Base-by-base conservation (phyloP, 129 eudicot genomes). In the Artemisia argyi region DNA sequence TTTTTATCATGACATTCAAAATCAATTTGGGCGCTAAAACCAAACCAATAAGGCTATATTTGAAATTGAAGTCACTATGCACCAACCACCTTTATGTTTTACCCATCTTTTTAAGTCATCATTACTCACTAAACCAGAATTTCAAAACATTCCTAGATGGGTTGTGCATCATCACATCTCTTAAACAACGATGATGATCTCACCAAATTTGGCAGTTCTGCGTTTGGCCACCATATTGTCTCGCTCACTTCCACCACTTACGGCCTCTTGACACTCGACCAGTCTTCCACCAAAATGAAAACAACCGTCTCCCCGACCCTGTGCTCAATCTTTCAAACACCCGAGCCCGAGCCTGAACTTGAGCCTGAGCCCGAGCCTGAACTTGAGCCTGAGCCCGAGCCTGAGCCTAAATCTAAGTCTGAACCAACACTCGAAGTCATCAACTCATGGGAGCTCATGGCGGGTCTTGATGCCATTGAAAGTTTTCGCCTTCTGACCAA, bases 401-500 rank as follows among this genome's bases (percentile, higher is more conserved):
- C 83, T 11, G 61, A 32, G 60, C 68, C 85, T 13, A 81, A 80
- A 20, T 28, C 74, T 35, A 76, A 32, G 60, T 22, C 80, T 22
- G 80, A 78, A 63, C 61, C 82, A 56, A 54, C 83, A 13, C 89
- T 87, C 4, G 97, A 95, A 55, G 80, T 92, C 77, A 95, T 95
- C 85, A 91, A 95, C 70, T 88, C 96, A 0, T 88, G 97, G 99
- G 99, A 95, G 65, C 91, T 95, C 66, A 95, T 95, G 99, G 95
- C 94, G 7, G 99, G 94, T 32, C 94, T 95, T 52, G 99, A 95
- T 72, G 28, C 83, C 54, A 73, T 79, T 5, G 85, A 75, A 69
- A 69, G 91, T 77, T 87, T 87, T 82, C 85, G 91, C n/a, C 82
- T 86, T 80, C 69, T 83, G 35, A 74, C 71, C 0, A 51, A 54